Conservation (phyloP, 2,329 filamentous ascomycete species). For the Metarhizium humberi region DNA sequence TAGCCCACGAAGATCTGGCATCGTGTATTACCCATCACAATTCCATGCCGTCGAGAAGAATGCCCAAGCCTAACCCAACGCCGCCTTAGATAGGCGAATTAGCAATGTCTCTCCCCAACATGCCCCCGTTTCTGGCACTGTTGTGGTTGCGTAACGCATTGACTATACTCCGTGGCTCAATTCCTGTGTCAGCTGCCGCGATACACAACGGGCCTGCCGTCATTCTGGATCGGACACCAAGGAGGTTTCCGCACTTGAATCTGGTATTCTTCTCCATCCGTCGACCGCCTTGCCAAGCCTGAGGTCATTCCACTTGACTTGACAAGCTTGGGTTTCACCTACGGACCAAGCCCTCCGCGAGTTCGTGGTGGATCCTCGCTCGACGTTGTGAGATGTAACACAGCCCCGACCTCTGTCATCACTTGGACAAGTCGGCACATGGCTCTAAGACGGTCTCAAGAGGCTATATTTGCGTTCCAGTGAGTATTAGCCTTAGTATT, state of each 20-base stretch:
- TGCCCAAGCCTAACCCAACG: neutral
- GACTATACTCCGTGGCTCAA: neutral
- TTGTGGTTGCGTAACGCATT: neutral
- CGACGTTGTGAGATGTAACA: neutral
- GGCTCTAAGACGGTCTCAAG: neutral
- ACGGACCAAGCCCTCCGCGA: neutral
- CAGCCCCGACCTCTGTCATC: neutral
- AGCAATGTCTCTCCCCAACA: neutral
- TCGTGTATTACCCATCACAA: neutral
- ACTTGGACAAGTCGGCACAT: neutral
- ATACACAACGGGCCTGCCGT: neutral
- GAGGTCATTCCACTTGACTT: neutral
- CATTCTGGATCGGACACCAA: neutral
- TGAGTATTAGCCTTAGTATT: neutral
- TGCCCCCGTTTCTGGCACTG: neutral
- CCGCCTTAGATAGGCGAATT: neutral
- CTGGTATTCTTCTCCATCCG: neutral
- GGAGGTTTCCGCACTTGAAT: neutral
- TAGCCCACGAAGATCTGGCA: neutral
- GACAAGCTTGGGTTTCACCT: neutral
- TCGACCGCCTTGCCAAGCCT: neutral
- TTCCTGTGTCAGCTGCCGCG: neutral
- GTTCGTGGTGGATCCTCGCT: conserved; percentile 1
- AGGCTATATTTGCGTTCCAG: neutral
- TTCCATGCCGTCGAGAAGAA: neutral